Base-by-base conservation (phyloP, 164 flowering plant species). In the Aristolochia fimbriata region DNA sequence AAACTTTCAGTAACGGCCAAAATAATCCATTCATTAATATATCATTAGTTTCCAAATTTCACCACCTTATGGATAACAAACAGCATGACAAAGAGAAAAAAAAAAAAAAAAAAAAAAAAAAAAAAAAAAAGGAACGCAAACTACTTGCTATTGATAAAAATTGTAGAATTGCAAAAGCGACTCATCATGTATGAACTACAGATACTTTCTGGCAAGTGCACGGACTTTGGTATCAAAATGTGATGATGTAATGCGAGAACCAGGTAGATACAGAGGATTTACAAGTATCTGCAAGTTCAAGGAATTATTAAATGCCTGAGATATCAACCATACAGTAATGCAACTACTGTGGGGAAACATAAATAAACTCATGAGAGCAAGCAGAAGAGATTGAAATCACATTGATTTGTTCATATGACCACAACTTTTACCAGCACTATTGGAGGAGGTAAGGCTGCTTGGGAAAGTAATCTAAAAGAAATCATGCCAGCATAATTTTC, bases 221-320 rank as follows among this genome's bases (percentile, higher is more conserved):
- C 97, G 80, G 22, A 90, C 97, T 80, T 90, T 87, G 19, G 97
- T 90, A 62, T 90, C 95, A 58, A 87, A 90, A 72, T 87, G 95
- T 0, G 92, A 81, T 13, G 95, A 90, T 41, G 91, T 71, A 17
- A 90, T 77, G 63, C 88, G 97, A 19, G 95, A 85, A 15, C 97
- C 95, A 46, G 95, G 92, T 58, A 90, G 61, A 69, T 87, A 87
- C 20, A 90, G 81, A 12, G 97, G 97, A 65, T 90, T 90, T 25
- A 90, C 83, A 72, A 90, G 81, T 57, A 76, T 81, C 97, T 87
- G 91, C 71, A 63, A 68, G 8, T 37, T 65, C 59, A 45, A 15
- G n/a, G 19, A 47, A 59, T 20, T 59, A 55, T 24, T 5, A 22
- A 55, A n/a, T 17, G 16, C 20, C 12, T n/a, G 20, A 8, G 17